Base-by-base conservation (phyloP, 768 basidiomycete species). In the Cyclocybe cylindracea region DNA sequence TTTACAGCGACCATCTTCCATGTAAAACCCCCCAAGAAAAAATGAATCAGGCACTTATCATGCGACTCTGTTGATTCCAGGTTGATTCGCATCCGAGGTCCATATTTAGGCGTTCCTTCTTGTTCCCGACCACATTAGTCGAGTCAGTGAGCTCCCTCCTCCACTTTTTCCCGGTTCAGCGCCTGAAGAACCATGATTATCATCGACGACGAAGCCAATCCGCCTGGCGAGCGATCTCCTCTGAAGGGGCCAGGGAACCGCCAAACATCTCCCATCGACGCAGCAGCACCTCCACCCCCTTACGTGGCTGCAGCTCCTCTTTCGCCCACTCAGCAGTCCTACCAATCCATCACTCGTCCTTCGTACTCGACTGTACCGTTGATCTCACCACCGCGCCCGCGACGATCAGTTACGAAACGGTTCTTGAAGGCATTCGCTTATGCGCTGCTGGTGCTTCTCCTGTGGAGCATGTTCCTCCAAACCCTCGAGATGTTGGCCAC, bases 391-490 rank as follows among this genome's bases (percentile, higher is more conserved):
- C 24, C 24, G 24, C 24, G 5, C 24, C 3, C 24, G 24, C 24
- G 24, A 24, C 24, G 5, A 24, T 24, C 24, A 24, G 24, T 5
- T 24, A 24, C 24, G 0, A 38, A 46, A 31, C 60, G 66, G 4
- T 64, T 67, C 34, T 5, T 56, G 7, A 53, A 39, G 6, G 56
- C 66, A 2, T 62, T 57, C 19, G 10, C 40, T 1, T 18, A 63
- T n/a, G 64, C 66, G 4, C 13, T 56, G 14, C 18, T 64, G 4
- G 46, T 61, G 13, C 39, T 64, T 19, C 10, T 61, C 24, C 16
- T 66, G 7, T 65, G 64, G 64, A 50, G 53, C 0, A 35, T 58
- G 18, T 56, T 66, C 46, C 13, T 65, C 14, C 57, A 62, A 9
- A 61, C 46, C 11, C 10, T 63, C 6, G 48, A 56, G 4, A 14